phyloP scores from a whole-genome alignment of 108 stramenopile species.

The Fragilariopsis cylindrus region DNA sequence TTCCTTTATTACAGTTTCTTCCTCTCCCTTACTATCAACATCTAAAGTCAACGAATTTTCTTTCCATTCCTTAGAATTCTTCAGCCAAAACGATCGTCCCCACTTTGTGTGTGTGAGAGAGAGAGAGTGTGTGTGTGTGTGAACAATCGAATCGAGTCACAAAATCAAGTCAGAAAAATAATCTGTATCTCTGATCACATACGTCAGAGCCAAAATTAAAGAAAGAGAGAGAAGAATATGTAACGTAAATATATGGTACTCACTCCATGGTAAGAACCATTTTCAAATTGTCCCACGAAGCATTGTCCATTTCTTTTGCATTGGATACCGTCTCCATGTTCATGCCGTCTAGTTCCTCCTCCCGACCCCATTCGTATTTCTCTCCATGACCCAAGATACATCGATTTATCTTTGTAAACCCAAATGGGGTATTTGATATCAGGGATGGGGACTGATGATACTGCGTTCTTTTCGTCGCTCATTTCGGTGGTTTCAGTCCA shows the following conservation, averaged over 20 bases:
- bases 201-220: too few species aligned
- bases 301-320: slow-evolving; percentile 1
- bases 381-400: slow-evolving; percentile 8
- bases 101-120: background rate
- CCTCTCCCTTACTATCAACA: background rate
- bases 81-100: slow-evolving; percentile 3
- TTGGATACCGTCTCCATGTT: background rate
- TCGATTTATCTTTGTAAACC: background rate
- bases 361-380: background rate
- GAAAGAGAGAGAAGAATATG: too few species aligned
- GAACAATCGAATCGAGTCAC: background rate
- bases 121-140: too few species aligned
- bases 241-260: too few species aligned
- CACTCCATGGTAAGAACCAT: background rate
- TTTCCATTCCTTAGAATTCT: background rate
- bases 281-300: background rate
- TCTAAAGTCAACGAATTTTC: background rate
- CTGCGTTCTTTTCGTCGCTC: too few species aligned
- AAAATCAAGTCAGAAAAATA: too few species aligned
- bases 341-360: background rate
- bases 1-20: background rate
- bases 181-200: too few species aligned
- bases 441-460: too few species aligned
- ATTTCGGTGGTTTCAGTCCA: slow-evolving; percentile 1
- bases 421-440: background rate